Evolutionary conservation across 345 rosid species (phyloP).

Genomic region (Chamaenerion angustifolium): DNA sequence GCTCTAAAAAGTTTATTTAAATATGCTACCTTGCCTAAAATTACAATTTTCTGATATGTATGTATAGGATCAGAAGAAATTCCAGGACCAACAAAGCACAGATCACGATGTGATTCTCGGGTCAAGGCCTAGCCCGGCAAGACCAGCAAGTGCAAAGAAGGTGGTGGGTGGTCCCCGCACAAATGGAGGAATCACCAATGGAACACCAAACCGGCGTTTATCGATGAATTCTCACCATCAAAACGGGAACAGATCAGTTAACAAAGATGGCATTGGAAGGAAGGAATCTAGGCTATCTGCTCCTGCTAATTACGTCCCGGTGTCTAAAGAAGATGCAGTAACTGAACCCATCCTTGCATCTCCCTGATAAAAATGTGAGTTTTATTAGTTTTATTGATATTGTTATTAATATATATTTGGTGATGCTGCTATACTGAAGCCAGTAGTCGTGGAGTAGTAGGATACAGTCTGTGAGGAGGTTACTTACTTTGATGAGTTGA

Average conservation of each 20-base stretch:
- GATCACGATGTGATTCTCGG: conserved; percentile 62
- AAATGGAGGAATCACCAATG: conserved; percentile 63
- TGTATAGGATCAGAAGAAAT: conserved; percentile 68
- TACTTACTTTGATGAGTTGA: no score
- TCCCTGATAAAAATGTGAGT: conserved; percentile 30
- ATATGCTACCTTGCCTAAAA: no score
- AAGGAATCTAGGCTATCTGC: conserved; percentile 55
- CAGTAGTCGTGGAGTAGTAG: conserved; percentile 1
- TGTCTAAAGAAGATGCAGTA: conserved; percentile 56
- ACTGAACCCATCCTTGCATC: conserved; percentile 49
- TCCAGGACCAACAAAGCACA: conserved; percentile 57
- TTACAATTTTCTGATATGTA: conserved; percentile 1
- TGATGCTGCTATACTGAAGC: conserved; percentile 1
- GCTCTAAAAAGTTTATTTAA: neutral
- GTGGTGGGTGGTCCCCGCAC: conserved; percentile 51
- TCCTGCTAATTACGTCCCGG: conserved; percentile 50
- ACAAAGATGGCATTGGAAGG: conserved; percentile 42
- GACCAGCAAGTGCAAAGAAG: conserved; percentile 53
- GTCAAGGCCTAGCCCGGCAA: conserved; percentile 74
- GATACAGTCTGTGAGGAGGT: neutral
- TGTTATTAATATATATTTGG: conserved; percentile 6
- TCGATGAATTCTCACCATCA: conserved; percentile 57
- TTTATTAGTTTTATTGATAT: conserved; percentile 10
- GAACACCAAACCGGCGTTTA: conserved; percentile 67
- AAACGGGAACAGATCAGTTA: conserved; percentile 50